A percentile compares a stretch with the other conserved stretches of the same genome.
These are phyloP conservation scores for Heliamphora exappendiculata DNA, from an alignment of 148 eudicot species.

Conservation along the genomic window DNA sequence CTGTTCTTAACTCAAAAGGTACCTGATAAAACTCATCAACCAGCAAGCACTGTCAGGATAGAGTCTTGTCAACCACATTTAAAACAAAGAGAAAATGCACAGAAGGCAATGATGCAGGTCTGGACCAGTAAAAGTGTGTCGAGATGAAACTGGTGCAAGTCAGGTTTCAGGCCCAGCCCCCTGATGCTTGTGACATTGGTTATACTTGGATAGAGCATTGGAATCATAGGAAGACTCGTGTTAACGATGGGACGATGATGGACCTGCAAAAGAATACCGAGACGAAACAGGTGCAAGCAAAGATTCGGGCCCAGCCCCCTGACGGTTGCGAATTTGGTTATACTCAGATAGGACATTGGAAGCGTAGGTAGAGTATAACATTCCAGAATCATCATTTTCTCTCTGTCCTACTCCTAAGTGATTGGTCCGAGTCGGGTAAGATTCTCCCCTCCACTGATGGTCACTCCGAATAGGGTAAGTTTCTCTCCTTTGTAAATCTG, in stretches of 20 bases:
- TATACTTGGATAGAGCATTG: not conserved
- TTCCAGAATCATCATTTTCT: conserved; percentile 16
- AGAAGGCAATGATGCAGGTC: too few relatives aligned
- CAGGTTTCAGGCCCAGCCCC: not conserved
- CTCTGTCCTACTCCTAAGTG: too few relatives aligned
- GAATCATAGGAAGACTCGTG: too few relatives aligned
- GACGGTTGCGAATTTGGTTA: conserved; percentile 20
- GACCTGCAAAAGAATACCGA: conserved; percentile 60
- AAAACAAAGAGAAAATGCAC: too few relatives aligned
- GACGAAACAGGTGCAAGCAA: conserved; percentile 46
- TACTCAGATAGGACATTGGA: conserved; percentile 20
- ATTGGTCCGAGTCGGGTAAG: too few relatives aligned
- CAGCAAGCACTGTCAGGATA: too few relatives aligned
- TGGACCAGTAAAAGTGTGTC: too few relatives aligned
- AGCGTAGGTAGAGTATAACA: conserved; percentile 25
- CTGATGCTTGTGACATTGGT: too few relatives aligned
- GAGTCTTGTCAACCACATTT: too few relatives aligned
- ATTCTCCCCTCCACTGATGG: not conserved
- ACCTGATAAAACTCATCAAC: too few relatives aligned
- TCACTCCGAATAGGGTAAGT: not conserved
- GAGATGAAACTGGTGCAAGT: not conserved
- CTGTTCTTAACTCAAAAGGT: too few relatives aligned
- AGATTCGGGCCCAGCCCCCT: not conserved
- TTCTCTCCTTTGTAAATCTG: not conserved
- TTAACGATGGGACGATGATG: conserved; percentile 4